Evolutionary conservation across 2,329 filamentous ascomycete species (phyloP).

Genomic region (Paraphoma chrysanthemicola): DNA sequence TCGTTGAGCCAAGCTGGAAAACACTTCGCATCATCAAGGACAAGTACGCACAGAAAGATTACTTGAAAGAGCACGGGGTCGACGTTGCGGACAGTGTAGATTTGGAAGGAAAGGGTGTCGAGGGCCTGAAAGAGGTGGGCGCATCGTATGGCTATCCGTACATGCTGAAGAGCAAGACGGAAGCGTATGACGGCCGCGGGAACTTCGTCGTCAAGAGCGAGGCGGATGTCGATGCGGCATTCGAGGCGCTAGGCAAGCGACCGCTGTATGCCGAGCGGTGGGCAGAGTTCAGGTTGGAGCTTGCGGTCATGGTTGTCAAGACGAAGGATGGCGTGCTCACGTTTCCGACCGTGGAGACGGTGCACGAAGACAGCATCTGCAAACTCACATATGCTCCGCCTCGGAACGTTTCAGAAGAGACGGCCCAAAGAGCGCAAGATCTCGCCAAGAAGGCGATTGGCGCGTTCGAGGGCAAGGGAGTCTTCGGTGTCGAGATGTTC

Average conservation of each 20-base stretch:
- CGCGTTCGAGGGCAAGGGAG: conserved; percentile 84
- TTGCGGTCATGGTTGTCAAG: conserved; percentile 94
- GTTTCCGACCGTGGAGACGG: conserved; percentile 90
- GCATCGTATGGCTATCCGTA: conserved; percentile 77
- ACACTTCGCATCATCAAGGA: conserved; percentile 91
- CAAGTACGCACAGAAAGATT: conserved; percentile 88
- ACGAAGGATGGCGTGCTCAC: conserved; percentile 77
- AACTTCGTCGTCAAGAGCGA: conserved; percentile 70
- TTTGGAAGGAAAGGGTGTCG: conserved; percentile 64
- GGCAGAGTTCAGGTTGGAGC: conserved; percentile 82
- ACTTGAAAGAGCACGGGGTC: conserved; percentile 72
- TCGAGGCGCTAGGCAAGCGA: conserved; percentile 69
- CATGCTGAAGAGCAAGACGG: conserved; percentile 90
- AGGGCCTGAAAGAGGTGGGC: conserved; percentile 69
- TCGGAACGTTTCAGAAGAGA: conserved; percentile 67
- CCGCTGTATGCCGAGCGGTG: conserved; percentile 90
- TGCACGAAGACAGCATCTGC: conserved; percentile 95
- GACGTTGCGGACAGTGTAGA: conserved; percentile 75
- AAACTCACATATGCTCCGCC: conserved; percentile 90
- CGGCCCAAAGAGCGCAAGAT: conserved; percentile 72
- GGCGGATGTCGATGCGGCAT: conserved; percentile 68
- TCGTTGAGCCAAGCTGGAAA: conserved; percentile 80
- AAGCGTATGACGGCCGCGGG: conserved; percentile 90
- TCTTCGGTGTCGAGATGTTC: conserved; percentile 98
- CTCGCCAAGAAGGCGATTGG: conserved; percentile 81